Conservation (phyloP, 169 alveolate genomes). For the Eimeria mitis region DNA sequence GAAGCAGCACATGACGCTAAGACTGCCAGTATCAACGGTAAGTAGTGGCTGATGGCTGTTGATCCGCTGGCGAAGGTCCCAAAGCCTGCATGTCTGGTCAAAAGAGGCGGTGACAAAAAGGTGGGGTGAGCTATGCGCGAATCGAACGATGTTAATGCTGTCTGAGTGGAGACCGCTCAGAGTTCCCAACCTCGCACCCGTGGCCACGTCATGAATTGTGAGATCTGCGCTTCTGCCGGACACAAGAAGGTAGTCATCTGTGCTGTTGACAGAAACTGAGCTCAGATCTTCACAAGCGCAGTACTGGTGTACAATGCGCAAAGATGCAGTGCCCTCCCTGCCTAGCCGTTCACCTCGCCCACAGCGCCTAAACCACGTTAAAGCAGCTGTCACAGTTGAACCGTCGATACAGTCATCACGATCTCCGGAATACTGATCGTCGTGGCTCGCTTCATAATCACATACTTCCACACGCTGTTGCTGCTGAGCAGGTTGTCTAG, state of each 20-base stretch:
- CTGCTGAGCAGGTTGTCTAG: background rate
- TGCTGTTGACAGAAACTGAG: conserved; percentile 83
- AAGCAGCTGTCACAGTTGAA: conserved; percentile 33
- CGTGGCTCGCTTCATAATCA: background rate
- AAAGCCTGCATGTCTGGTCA: conserved; percentile 85
- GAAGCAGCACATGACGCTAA: conserved; percentile 85
- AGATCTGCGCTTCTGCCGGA: conserved; percentile 84
- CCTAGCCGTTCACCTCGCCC: conserved; percentile 50
- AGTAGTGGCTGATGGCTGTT: conserved; percentile 73
- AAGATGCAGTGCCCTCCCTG: conserved; percentile 60
- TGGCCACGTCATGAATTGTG: conserved; percentile 79
- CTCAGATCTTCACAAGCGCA: conserved; percentile 80
- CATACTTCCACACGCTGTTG: background rate
- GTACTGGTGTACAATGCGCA: conserved; percentile 74
- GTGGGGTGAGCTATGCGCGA: conserved; percentile 84
- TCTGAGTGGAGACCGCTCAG: conserved; percentile 82
- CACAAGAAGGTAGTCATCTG: conserved; percentile 84
- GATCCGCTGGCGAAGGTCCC: conserved; percentile 86
- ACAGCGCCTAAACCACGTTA: conserved; percentile 44
- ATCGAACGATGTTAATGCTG: conserved; percentile 84
- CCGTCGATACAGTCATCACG: conserved; percentile 22
- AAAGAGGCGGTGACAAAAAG: conserved; percentile 85
- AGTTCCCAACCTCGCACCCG: conserved; percentile 81
- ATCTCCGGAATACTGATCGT: background rate
- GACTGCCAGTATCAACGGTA: conserved; percentile 82